Base-by-base conservation (phyloP, 805 yeast species). In the Yarrowia sp. region DNA sequence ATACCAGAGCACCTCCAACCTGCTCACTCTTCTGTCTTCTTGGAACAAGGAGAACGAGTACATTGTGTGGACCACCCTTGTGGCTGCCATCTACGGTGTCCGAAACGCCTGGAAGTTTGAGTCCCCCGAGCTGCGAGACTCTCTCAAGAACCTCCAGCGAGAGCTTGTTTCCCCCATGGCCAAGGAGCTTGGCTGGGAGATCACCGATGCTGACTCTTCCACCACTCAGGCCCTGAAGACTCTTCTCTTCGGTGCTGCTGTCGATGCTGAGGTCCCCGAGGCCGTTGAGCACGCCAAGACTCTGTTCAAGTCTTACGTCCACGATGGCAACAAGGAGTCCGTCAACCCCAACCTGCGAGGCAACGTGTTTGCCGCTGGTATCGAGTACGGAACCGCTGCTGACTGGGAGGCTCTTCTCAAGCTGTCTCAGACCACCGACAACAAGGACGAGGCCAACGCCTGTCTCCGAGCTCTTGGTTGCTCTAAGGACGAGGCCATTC, bases 281-380 rank as follows among this genome's bases (percentile, higher is more conserved):
- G 77, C 75, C 43, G 73, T 76, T 52, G 73, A 73, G 39, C 70
- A 70, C 17, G 81, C 79, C 19, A 71, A 76, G 66, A 73, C 69
- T 17, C 78, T 84, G 73, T 90, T 89, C 76, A 80, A 78, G 9
- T 79, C 81, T 49, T 89, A 80, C 73, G 79, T 83, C 61, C 60
- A 49, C 50, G 79, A 80, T 13, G 95, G 95, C 70, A 90, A 89
- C 75, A 82, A 83, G 71, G 78, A 81, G 38, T 91, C 91, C 40
- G 82, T 92, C 71, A 86, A 91, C 76, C 91, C 96, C 68, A 87
- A 90, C 79, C 78, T 91, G 72, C 85, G 90, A 77, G 84, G 83
- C 5, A 74, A 88, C 15, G 86, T 91, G 19, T 91, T 89, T 79
- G 78, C 77, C 66, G 79, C 86, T n/a, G 91, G 84, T 69, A 91